Evolutionary conservation across 2,329 filamentous ascomycete genomes (phyloP), one percentile per base, ranked within the genome.

Genomic region (Amesomyces nigricolor): DNA sequence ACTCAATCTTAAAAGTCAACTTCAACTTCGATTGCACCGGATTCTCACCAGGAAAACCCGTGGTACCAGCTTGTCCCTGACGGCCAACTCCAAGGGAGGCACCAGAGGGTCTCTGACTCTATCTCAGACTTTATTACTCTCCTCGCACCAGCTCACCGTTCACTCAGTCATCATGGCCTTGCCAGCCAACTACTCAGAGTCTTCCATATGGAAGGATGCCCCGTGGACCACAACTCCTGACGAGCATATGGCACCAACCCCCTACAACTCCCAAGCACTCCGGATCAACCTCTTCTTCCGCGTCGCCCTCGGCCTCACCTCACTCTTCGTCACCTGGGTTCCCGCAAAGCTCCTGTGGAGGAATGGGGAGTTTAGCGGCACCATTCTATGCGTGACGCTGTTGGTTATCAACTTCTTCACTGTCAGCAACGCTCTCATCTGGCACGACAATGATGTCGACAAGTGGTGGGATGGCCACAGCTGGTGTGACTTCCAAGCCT

Each of bases 331-430:
- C 46, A 79, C 75, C 53, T 71, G 76, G 62, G 76, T 82, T 1
- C 81, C 80, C 1, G 68, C 82, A 2, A 71, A 71, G 3, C 69
- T 80, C 0, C 74, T 84, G 37, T 71, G 71, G 64, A 71, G 73
- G 42, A 78, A 80, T 54, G 75, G 78, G 19, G 80, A 83, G 65
- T 73, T 82, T 55, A 75, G 78, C 2, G 80, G 78, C 38, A 70
- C 72, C 56, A 68, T 79, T 50, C 73, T 81, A 61, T 75, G 81
- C 60, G 51, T 68, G 62, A 73, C 70, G 53, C 70, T 77, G 57
- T 69, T 74, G 54, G 19, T 78, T 51, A 64, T 73, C 63, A 81
- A 81, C 67, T n/a, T 76, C 42, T 64, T 76, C 52, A 77, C 75
- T 47, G 65, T 78, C 52, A 30, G 78, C 69, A 79, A 78, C 66